phyloP scores from a whole-genome alignment of 169 alveolate species.

The Plasmodium knowlesi region DNA sequence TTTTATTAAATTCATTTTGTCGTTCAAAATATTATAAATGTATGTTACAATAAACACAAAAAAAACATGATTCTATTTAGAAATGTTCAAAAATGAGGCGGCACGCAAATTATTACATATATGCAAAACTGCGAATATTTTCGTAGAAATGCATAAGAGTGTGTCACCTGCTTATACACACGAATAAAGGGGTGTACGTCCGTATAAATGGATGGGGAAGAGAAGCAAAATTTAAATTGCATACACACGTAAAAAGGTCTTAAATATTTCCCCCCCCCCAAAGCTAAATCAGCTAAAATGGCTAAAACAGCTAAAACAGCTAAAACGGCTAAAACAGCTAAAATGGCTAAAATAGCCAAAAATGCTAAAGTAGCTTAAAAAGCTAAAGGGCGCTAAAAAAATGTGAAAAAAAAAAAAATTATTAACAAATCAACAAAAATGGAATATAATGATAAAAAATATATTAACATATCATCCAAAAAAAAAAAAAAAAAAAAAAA shows the following conservation, averaged over 20 bases:
- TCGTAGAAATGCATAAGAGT: background rate
- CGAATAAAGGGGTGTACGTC: background rate
- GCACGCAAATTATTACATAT: background rate
- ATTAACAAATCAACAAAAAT: constrained; percentile 36
- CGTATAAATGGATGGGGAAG: background rate
- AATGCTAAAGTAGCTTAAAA: background rate
- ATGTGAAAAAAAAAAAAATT: background rate
- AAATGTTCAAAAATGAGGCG: constrained; percentile 8
- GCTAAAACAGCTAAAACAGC: background rate
- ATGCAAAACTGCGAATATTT: background rate
- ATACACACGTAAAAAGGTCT: background rate
- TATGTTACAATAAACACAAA: constrained; percentile 10
- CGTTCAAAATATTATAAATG: background rate
- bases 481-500: constrained; percentile 38
- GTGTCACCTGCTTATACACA: background rate
- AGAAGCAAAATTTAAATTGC: background rate
- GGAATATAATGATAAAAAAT: background rate
- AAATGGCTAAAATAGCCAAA: background rate
- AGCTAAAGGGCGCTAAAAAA: background rate
- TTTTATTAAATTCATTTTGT: constrained; percentile 36
- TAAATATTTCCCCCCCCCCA: background rate
- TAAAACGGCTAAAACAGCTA: constrained; percentile 1
- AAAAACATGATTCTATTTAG: constrained; percentile 52
- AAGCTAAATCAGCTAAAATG: background rate
- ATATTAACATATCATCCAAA: background rate